Conservation (phyloP, 768 basidiomycete species). For the Coprinopsis cinerea region DNA sequence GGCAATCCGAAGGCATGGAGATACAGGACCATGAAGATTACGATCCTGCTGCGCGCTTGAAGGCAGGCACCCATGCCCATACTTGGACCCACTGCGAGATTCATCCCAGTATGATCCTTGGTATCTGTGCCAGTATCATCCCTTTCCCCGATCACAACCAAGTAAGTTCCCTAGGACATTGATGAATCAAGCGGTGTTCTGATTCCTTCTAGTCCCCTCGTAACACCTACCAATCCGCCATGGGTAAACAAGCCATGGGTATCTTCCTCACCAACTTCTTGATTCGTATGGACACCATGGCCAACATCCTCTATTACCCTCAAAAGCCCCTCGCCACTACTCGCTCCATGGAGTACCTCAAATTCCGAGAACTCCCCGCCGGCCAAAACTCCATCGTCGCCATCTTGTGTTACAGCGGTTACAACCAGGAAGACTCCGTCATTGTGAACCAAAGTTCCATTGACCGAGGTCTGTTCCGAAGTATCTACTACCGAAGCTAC, state of each 20-base stretch:
- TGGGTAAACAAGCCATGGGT: slow-evolving; percentile 99
- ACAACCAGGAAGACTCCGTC: slow-evolving; percentile 99
- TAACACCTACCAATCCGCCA: slow-evolving; percentile 99
- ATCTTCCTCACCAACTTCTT: slow-evolving; percentile 98
- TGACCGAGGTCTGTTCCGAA: slow-evolving; percentile 96
- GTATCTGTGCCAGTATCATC: slow-evolving; percentile 97
- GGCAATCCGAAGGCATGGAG: slow-evolving; percentile 55
- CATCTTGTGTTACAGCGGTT: slow-evolving; percentile 97
- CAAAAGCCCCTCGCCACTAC: slow-evolving; percentile 99
- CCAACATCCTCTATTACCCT: slow-evolving; percentile 98
- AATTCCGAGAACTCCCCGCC: slow-evolving; percentile 96
- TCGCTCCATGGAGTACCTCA: slow-evolving; percentile 98
- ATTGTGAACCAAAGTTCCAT: slow-evolving; percentile 99
- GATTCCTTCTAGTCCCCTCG: slow-evolving; percentile 73
- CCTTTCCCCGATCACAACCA: slow-evolving; percentile 99
- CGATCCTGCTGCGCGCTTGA: slow-evolving; percentile 85
- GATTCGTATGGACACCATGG: slow-evolving; percentile 99
- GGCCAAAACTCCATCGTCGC: slow-evolving; percentile 99
- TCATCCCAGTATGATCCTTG: slow-evolving; percentile 98
- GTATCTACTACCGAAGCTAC: slow-evolving; percentile 97
- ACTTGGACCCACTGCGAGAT: slow-evolving; percentile 99
- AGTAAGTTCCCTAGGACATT: slow-evolving; percentile 37
- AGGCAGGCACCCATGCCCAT: slow-evolving; percentile 77
- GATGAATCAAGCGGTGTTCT: background rate
- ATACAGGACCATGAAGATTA: slow-evolving; percentile 63